Conservation (phyloP, 1,139 yeast species). For the Geotrichum klebahnii region DNA sequence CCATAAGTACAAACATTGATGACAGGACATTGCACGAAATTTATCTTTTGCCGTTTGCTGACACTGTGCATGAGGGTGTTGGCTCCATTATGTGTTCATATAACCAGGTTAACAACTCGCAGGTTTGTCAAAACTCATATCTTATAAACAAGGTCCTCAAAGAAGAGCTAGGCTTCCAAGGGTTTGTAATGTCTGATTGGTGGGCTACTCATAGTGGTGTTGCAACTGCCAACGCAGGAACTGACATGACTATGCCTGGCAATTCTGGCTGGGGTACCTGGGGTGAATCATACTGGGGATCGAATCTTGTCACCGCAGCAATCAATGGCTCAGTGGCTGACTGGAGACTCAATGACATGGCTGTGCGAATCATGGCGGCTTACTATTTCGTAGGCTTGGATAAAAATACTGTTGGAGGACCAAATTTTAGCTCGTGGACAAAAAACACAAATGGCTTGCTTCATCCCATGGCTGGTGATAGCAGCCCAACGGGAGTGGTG, state of each 20-base stretch:
- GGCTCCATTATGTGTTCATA: slow-evolving; percentile 63
- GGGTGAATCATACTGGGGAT: slow-evolving; percentile 58
- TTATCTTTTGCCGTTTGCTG: slow-evolving; percentile 65
- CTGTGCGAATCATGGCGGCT: slow-evolving; percentile 54
- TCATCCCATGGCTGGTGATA: slow-evolving; percentile 46
- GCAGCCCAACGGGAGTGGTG: slow-evolving; percentile 46
- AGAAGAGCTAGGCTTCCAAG: slow-evolving; percentile 63
- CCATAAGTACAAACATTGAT: slow-evolving; percentile 47
- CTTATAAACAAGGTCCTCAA: slow-evolving; percentile 53
- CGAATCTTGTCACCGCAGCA: slow-evolving; percentile 52
- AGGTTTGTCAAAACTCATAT: slow-evolving; percentile 60
- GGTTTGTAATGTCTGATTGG: slow-evolving; percentile 65
- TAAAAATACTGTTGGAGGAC: slow-evolving; percentile 40
- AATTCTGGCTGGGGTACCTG: slow-evolving; percentile 36
- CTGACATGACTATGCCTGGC: slow-evolving; percentile 69
- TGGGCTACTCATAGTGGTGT: slow-evolving; percentile 57
- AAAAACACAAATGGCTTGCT: slow-evolving; percentile 52
- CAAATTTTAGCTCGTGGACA: slow-evolving; percentile 61
- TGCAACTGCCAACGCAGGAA: slow-evolving; percentile 54
- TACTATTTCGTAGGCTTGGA: slow-evolving; percentile 43
- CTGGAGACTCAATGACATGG: slow-evolving; percentile 60
- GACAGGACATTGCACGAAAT: slow-evolving; percentile 62
- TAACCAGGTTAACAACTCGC: slow-evolving; percentile 55
- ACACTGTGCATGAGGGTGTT: slow-evolving; percentile 56
- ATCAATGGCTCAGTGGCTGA: slow-evolving; percentile 56